Conservation (phyloP, 2,329 filamentous ascomycete genomes). For the Dactylellina haptotyla region DNA sequence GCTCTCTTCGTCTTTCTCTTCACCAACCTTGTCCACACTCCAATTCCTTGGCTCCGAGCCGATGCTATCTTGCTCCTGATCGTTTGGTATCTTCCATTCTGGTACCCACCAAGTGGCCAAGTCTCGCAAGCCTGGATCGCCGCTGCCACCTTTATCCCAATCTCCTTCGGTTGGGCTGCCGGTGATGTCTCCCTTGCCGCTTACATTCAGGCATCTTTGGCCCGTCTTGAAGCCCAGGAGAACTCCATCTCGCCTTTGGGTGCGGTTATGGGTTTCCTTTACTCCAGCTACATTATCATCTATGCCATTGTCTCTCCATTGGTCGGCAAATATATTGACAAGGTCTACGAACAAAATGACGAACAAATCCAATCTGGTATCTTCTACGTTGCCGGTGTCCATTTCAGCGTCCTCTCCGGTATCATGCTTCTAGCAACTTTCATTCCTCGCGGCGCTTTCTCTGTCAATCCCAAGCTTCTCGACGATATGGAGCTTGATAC, state of each 20-base stretch:
- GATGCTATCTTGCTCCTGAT: constrained; percentile 65
- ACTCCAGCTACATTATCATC: constrained; percentile 65
- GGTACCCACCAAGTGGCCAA: constrained; percentile 57
- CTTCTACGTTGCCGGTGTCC: constrained; percentile 64
- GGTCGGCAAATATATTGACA: constrained; percentile 65
- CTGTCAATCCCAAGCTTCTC: constrained; percentile 64
- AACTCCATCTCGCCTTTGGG: constrained; percentile 65
- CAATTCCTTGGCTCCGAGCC: constrained; percentile 66
- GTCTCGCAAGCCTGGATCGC: constrained; percentile 65
- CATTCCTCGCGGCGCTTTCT: constrained; percentile 63
- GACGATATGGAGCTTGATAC: constrained; percentile 61
- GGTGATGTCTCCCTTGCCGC: constrained; percentile 67
- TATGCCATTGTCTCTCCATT: constrained; percentile 64
- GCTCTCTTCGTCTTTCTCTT: constrained; percentile 66
- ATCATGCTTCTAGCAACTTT: constrained; percentile 64
- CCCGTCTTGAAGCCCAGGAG: constrained; percentile 63
- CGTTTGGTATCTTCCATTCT: constrained; percentile 58
- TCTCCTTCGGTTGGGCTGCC: constrained; percentile 67
- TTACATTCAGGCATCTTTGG: constrained; percentile 66
- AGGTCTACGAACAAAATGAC: constrained; percentile 59
- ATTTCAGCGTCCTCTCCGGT: constrained; percentile 64
- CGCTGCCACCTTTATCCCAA: constrained; percentile 64
- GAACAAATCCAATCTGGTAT: constrained; percentile 63
- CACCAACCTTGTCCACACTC: constrained; percentile 65
- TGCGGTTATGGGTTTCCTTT: constrained; percentile 67